Conservation (phyloP, 176 grass and related monocot genomes). For the Raddia distichophylla region DNA sequence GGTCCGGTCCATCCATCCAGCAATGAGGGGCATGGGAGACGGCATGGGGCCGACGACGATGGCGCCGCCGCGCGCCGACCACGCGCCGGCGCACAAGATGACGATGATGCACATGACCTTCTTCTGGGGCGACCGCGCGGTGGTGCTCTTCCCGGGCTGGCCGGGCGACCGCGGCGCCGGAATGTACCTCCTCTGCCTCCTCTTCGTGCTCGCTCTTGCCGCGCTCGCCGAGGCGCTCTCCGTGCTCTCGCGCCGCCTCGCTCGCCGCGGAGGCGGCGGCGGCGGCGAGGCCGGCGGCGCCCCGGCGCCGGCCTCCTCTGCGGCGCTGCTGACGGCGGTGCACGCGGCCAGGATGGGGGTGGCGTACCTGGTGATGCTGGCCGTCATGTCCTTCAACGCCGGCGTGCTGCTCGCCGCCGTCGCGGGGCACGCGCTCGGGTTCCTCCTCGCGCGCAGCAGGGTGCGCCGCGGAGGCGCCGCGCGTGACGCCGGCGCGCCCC, state of each 20-base stretch:
- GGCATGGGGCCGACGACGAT: constrained; percentile 50
- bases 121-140: constrained; percentile 58
- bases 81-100: constrained; percentile 8
- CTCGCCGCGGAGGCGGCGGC: constrained; percentile 12
- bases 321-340: constrained; percentile 26
- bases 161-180: constrained; percentile 57
- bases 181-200: constrained; percentile 67
- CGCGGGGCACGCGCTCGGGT: constrained; percentile 62
- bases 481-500: not conserved
- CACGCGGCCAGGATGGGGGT: constrained; percentile 55
- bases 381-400: constrained; percentile 72
- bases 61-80: constrained; percentile 44
- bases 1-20: not conserved
- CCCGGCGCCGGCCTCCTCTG: constrained; percentile 15
- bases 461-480: constrained; percentile 30
- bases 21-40: constrained; percentile 33
- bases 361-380: constrained; percentile 69
- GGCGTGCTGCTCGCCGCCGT: constrained; percentile 64
- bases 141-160: constrained; percentile 70
- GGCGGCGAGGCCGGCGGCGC: not conserved
- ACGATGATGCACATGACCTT: constrained; percentile 68
- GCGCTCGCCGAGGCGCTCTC: constrained; percentile 63
- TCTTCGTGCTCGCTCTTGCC: constrained; percentile 59
- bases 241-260: constrained; percentile 45
- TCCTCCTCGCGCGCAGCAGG: constrained; percentile 65